Evolutionary conservation across 2,329 filamentous ascomycete species (phyloP).

Genomic region (Claviceps humidiphila): DNA sequence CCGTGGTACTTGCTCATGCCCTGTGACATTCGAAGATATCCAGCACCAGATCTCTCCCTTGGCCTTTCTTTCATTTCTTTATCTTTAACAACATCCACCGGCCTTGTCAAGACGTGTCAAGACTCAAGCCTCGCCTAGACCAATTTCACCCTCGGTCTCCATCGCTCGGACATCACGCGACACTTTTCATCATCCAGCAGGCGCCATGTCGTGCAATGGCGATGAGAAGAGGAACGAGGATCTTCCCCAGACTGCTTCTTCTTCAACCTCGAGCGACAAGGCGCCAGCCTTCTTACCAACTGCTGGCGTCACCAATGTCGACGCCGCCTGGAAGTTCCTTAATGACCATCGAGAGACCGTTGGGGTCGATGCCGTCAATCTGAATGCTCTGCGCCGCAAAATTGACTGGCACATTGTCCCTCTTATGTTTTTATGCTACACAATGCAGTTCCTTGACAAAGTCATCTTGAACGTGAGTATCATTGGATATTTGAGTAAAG

Average conservation of each 20-base stretch:
- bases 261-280: constrained; percentile 10
- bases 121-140: neutral
- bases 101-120: too few species aligned
- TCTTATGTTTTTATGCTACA: constrained; percentile 48
- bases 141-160: neutral
- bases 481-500: too few species aligned
- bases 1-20: neutral
- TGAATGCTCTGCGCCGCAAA: constrained; percentile 35
- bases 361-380: constrained; percentile 22
- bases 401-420: constrained; percentile 47
- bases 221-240: constrained; percentile 13
- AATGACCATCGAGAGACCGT: constrained; percentile 26
- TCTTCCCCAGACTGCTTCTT: constrained; percentile 9
- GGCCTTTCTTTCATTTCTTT: too few species aligned
- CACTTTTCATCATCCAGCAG: neutral
- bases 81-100: too few species aligned
- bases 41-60: neutral
- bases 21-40: neutral
- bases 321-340: constrained; percentile 33
- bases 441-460: constrained; percentile 53
- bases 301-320: constrained; percentile 17
- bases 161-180: neutral
- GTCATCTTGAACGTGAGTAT: constrained; percentile 44
- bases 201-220: constrained; percentile 13
- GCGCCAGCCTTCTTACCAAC: neutral